Evolutionary conservation across 2,329 filamentous ascomycete species (phyloP).

Genomic region (Magnaporthiopsis rhizophila): DNA sequence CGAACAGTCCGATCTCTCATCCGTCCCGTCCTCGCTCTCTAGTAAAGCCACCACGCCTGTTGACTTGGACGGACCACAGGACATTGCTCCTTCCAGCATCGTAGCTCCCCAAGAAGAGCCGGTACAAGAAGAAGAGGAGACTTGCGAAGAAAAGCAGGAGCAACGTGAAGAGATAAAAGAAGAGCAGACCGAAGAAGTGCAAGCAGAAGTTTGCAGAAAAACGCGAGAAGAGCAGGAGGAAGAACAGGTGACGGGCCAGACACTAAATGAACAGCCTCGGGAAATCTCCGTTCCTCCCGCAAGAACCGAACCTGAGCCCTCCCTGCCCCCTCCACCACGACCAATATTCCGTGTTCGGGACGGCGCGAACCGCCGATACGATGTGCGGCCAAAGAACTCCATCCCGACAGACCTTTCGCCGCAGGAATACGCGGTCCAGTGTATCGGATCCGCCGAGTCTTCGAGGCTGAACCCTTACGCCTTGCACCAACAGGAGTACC

Average conservation of each 20-base stretch:
- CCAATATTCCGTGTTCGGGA: constrained; percentile 1
- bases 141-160: neutral
- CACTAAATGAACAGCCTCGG: neutral
- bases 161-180: neutral
- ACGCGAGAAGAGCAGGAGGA: neutral
- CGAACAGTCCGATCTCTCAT: constrained; percentile 49
- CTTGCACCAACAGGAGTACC: constrained; percentile 77
- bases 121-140: neutral
- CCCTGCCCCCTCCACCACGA: neutral
- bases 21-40: constrained; percentile 43
- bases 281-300: neutral
- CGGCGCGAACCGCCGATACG: constrained; percentile 33
- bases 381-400: constrained; percentile 69
- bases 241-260: neutral
- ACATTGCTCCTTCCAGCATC: constrained; percentile 8
- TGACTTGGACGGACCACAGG: constrained; percentile 33
- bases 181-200: neutral
- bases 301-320: neutral
- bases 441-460: constrained; percentile 79
- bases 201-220: neutral
- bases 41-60: constrained; percentile 58
- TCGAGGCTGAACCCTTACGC: constrained; percentile 86
- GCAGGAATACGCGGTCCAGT: constrained; percentile 82
- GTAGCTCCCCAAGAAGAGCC: neutral
- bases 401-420: constrained; percentile 69